Evolutionary conservation across 2,329 filamentous ascomycete species (phyloP), one percentile per base, ranked within the genome.

Genomic region (Cordyceps pruinosa): DNA sequence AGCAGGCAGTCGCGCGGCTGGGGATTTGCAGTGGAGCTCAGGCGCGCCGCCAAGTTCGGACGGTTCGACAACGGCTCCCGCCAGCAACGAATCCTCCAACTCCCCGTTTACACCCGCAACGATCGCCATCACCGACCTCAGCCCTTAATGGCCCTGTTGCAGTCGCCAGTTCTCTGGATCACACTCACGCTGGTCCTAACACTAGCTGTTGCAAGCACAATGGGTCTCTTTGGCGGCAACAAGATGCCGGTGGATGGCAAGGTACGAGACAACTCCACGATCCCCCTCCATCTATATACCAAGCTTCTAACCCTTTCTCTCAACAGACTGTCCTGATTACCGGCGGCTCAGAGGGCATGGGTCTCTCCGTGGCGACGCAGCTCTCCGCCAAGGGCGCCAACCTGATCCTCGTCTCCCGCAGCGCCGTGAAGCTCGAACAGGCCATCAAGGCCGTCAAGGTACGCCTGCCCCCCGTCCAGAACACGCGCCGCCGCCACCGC

Each of bases 301-400:
- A 19, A 49, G 15, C 12, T 37, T 15, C 37, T 42, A 35, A 56
- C 46, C 15, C 7, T 9, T 12, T 42, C 15, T 5, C 6, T 28
- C 30, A 6, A 10, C 54, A 96, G 91, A 96, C 92, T 2, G 80
- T 95, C 53, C 77, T 97, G 56, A 77, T 99, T 53, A 99, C 94
- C 0, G 94, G 94, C 47, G 91, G 87, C 32, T 97, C 94, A 0
- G 89, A 97, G 68, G 94, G 94, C 58, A 90, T 97, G 87, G 94
- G 94, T 59, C 84, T 86, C 64, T 84, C 84, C 52, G 83, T 86
- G 21, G 91, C 87, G 5, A 79, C 83, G 52, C 80, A 91, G 63
- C 83, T 99, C 45, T 82, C 93, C 3, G 76, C 81, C 50, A 92
- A 91, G 70, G 94, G 94, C 47, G 93, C 94, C 59, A 90, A 91